Evolutionary conservation across 169 alveolate genomes (phyloP).

Genomic region (Plasmodium berghei): DNA sequence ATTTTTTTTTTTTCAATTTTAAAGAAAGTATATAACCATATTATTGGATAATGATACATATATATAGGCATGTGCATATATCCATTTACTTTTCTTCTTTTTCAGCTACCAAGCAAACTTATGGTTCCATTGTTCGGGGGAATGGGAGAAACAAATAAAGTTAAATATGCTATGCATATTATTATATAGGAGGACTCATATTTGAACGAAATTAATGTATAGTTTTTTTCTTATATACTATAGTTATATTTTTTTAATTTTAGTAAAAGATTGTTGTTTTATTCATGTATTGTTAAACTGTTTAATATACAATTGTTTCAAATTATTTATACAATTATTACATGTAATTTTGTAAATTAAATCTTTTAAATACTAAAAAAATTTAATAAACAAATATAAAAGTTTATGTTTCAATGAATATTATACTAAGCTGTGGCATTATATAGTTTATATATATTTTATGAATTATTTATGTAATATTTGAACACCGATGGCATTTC

Average conservation of each 20-base stretch:
- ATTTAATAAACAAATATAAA: slow-evolving; percentile 6
- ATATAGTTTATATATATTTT: not conserved
- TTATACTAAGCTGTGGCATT: not conserved
- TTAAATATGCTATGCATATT: not conserved
- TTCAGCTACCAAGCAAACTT: slow-evolving; percentile 72
- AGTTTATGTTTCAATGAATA: slow-evolving; percentile 9
- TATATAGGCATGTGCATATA: not conserved
- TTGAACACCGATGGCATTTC: not conserved
- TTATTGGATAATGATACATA: not conserved
- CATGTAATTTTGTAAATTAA: slow-evolving; percentile 40
- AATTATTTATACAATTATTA: slow-evolving; percentile 11
- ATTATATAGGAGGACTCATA: not conserved
- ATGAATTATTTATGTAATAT: not conserved
- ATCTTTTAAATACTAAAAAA: slow-evolving; percentile 47
- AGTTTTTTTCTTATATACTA: slow-evolving; percentile 3
- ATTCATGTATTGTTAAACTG: slow-evolving; percentile 55
- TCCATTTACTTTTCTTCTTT: not conserved
- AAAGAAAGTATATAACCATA: not conserved
- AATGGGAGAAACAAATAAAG: slow-evolving; percentile 18
- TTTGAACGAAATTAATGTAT: slow-evolving; percentile 21
- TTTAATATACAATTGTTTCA: slow-evolving; percentile 21
- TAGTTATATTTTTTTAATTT: slow-evolving; percentile 28
- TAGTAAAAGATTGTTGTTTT: slow-evolving; percentile 10
- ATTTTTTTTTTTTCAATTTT: not conserved
- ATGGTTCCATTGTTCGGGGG: slow-evolving; percentile 75